Conservation (phyloP, 129 eudicot genomes). For the Kitagawia praeruptora region DNA sequence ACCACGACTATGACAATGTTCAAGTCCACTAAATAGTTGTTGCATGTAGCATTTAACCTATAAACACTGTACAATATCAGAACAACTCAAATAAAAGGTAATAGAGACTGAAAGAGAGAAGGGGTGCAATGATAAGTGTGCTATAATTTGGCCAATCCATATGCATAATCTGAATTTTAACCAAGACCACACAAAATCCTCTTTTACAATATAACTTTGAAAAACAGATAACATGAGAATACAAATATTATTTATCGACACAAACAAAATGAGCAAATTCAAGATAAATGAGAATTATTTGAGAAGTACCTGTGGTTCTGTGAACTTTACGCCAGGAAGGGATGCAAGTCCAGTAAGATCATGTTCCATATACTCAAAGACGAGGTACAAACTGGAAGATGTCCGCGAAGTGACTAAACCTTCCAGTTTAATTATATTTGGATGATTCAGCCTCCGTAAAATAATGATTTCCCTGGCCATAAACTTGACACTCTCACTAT, state of each 20-base stretch:
- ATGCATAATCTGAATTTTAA: background rate
- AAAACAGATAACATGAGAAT: background rate
- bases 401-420: conserved; percentile 63
- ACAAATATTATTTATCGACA: background rate
- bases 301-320: conserved; percentile 67
- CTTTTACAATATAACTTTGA: background rate
- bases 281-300: background rate
- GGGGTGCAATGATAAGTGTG: background rate
- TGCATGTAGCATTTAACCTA: conserved; percentile 81
- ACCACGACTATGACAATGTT: conserved; percentile 70
- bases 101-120: background rate
- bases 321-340: conserved; percentile 70
- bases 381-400: conserved; percentile 70
- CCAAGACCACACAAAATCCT: background rate
- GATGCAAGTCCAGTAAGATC: conserved; percentile 85
- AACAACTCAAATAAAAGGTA: background rate
- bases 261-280: background rate
- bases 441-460: conserved; percentile 80
- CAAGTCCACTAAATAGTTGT: conserved; percentile 74
- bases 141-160: background rate
- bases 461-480: conserved; percentile 90
- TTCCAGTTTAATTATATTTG: conserved; percentile 74
- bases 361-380: conserved; percentile 91
- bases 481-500: conserved; percentile 70
- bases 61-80: conserved; percentile 9